Evolutionary conservation across 306 rosid species (phyloP).

Genomic region (Cicer chorassanicum): DNA sequence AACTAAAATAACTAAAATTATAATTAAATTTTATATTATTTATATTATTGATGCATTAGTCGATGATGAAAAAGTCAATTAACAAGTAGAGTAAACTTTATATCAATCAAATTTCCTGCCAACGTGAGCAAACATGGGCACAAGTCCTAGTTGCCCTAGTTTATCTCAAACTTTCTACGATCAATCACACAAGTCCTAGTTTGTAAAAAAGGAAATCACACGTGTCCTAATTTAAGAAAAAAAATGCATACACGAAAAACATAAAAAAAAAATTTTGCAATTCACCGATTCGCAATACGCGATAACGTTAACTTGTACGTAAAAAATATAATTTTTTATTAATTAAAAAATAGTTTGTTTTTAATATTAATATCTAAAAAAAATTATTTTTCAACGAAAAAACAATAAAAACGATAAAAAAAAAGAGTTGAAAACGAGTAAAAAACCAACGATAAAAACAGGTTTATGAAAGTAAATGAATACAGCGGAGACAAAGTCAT

Average conservation of each 20-base stretch:
- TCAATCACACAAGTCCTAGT: neutral
- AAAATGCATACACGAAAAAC: neutral
- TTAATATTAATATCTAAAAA: too few relatives aligned
- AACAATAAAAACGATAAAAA: neutral
- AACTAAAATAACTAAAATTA: too few relatives aligned
- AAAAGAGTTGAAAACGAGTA: neutral
- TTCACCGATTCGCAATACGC: neutral
- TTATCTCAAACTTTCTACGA: neutral
- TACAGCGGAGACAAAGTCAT: conserved; percentile 46
- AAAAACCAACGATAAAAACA: neutral
- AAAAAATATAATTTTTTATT: neutral
- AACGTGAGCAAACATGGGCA: neutral
- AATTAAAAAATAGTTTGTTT: too few relatives aligned
- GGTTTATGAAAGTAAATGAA: neutral
- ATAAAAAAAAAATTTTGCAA: neutral
- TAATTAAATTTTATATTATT: too few relatives aligned
- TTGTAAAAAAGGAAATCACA: neutral
- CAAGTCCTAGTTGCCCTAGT: neutral
- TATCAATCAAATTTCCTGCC: neutral
- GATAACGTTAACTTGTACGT: neutral
- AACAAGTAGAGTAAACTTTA: too few relatives aligned
- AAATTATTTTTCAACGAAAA: too few relatives aligned
- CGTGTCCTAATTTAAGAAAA: neutral
- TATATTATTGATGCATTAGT: too few relatives aligned
- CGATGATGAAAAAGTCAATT: too few relatives aligned